Evolutionary conservation across 2,329 filamentous ascomycete species (phyloP), one percentile per base, ranked within the genome.

Genomic region (Fusarium pseudograminearum): DNA sequence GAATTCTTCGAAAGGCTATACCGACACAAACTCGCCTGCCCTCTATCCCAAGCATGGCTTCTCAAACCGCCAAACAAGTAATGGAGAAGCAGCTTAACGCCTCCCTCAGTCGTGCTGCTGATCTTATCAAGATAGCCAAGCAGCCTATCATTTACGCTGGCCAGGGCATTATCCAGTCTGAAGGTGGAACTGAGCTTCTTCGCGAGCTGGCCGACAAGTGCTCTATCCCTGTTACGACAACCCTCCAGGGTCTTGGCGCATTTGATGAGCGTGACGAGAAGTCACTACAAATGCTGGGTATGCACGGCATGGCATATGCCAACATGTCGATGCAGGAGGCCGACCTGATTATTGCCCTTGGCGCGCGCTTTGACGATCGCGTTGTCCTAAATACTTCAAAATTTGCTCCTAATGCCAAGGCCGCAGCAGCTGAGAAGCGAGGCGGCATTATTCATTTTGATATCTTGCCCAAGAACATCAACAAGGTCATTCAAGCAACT

Each of bases 391-490:
- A 86, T 78, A 86, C 98, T 54, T 81, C 89, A 74, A 97, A 95
- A 79, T 99, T 98, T 72, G 96, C 94, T 1, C 96, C 96, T 5
- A 89, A 88, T 54, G 96, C 96, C 45, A 96, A 92, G 82, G 88
- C 89, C 16, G 96, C 96, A 1, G 95, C 93, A 7, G 85, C 87
- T 14, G 93, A 97, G 83, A 90, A 90, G 56, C 92, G 94, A 67
- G 96, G 96, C 75, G 96, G 96, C 76, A 98, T 99, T 75, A 88
- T 98, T 18, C 95, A 99, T 81, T 98, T 98, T 76, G 95, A 98
- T 79, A 95, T 99, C 76, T 92, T 98, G 91, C 95, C 96, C 75
- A 99, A 99, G 90, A 98, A 99, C 85, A 98, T 98, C 84, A 98
- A 98, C 89, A 99, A 98, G 87, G 94, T 98, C 42, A 92, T 99